Evolutionary conservation across 1,284 basidiomycete species (phyloP), one percentile per base, ranked within the genome.

Genomic region (Leccinum pachyderme): DNA sequence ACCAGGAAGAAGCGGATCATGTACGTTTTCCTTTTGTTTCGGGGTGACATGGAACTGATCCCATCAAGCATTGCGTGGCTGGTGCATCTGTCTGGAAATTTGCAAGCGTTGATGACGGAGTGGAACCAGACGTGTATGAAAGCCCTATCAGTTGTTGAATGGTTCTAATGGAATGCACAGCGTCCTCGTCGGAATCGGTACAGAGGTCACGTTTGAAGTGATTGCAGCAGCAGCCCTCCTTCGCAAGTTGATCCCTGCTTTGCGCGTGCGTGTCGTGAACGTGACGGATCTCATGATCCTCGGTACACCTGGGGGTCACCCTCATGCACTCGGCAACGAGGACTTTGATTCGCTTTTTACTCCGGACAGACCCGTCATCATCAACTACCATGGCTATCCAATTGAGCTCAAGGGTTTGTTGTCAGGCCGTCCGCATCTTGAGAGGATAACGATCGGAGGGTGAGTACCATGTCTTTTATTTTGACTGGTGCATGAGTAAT

Each of bases 341-440:
- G 81, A 81, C 51, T 94, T 89, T 67, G 74, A 81, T 33, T 75
- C 79, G 24, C 77, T 93, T 27, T 92, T 94, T 74, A 91, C 90
- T 5, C 63, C 69, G 15, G 83, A 92, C 67, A 81, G 77, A 63
- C 81, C 83, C 0, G 74, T 94, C 45, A 80, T 91, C 65, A 81
- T 93, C 75, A 93, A 92, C 74, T 94, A 91, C 75, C 93, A 95
- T 70, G 89, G 91, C 2, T 93, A 90, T 66, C 83, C 86, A 0
- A 78, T 81, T 44, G 86, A 89, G 66, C 68, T 89, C 48, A 77
- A 80, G 63, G 83, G 84, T 5, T 61, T 89, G 60, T 66, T 89
- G 51, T 86, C 81, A 50, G 86, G 83, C 2, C 74, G 86, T 6
- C 76, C 76, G 22, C 70, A 72, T 29, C 58, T 81, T 41, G 75